phyloP scores from a whole-genome alignment of 306 rosid species.

The Vachellia collinsii region DNA sequence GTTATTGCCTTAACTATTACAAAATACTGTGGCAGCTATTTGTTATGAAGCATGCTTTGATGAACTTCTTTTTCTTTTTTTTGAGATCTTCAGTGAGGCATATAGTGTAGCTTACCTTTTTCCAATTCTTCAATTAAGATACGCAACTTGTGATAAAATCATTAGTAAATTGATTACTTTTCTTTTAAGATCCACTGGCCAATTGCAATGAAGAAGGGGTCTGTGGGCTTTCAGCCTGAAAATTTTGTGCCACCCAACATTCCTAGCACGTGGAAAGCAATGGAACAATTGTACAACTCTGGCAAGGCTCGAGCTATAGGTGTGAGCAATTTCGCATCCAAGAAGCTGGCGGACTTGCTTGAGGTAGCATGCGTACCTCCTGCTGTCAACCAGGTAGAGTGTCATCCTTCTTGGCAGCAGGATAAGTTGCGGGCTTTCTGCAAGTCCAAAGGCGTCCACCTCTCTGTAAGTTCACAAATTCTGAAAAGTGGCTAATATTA shows the following conservation, averaged over 20 bases:
- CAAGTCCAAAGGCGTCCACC: slow-evolving; percentile 66
- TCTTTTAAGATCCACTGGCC: slow-evolving; percentile 77
- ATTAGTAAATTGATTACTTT: slow-evolving; percentile 26
- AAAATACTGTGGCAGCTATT: slow-evolving; percentile 4
- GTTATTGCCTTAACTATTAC: neutral
- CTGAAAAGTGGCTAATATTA: too few relatives aligned
- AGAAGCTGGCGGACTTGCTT: slow-evolving; percentile 60
- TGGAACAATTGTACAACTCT: slow-evolving; percentile 64
- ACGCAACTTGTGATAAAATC: neutral
- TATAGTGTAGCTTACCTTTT: too few relatives aligned
- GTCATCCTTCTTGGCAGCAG: slow-evolving; percentile 77
- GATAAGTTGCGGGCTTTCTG: slow-evolving; percentile 53
- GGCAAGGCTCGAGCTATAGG: slow-evolving; percentile 78
- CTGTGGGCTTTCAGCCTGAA: slow-evolving; percentile 50
- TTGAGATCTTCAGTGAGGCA: too few relatives aligned
- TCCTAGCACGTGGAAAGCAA: slow-evolving; percentile 70
- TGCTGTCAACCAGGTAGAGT: slow-evolving; percentile 73
- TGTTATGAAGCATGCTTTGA: neutral
- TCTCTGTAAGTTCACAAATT: slow-evolving; percentile 65
- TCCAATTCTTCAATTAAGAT: slow-evolving; percentile 3
- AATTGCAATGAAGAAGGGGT: slow-evolving; percentile 55
- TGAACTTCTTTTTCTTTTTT: neutral
- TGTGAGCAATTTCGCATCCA: slow-evolving; percentile 68
- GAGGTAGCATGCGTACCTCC: slow-evolving; percentile 61
- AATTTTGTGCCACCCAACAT: slow-evolving; percentile 47